Percentiles rank a stretch among this genome's conserved stretches.
phyloP scores from a whole-genome alignment of 176 grass and related monocot species.

The Aegilops tauschii region DNA sequence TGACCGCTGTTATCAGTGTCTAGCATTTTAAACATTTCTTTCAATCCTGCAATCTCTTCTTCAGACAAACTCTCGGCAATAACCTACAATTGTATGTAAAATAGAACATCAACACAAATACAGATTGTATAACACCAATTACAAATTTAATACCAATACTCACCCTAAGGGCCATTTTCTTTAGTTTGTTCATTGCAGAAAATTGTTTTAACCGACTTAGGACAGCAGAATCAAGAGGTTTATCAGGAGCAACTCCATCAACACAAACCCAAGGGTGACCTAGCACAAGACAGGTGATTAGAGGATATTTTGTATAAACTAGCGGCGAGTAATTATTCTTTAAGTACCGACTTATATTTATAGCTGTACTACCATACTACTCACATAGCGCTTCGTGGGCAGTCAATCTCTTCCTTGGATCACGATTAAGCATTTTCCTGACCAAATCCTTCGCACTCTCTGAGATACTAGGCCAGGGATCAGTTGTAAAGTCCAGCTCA shows the following conservation, averaged over 20 bases:
- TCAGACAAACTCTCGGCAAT: constrained; percentile 77
- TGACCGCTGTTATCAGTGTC: constrained; percentile 72
- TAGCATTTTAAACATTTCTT: constrained; percentile 89
- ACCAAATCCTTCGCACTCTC: constrained; percentile 80
- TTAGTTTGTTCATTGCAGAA: constrained; percentile 87
- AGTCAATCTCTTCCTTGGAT: constrained; percentile 72
- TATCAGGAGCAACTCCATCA: constrained; percentile 81
- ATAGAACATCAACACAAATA: not conserved
- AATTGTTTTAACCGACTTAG: constrained; percentile 71
- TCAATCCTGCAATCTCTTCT: constrained; percentile 78
- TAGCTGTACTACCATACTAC: constrained; percentile 23
- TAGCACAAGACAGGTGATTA: constrained; percentile 15
- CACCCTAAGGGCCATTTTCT: constrained; percentile 81
- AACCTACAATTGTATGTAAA: constrained; percentile 42
- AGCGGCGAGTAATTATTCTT: not conserved
- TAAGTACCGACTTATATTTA: not conserved
- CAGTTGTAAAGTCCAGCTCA: constrained; percentile 60
- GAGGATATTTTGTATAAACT: not conserved
- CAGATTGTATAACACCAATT: constrained; percentile 2
- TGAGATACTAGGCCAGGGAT: constrained; percentile 79
- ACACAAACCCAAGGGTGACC: constrained; percentile 78
- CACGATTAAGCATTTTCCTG: constrained; percentile 72
- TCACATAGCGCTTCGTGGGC: constrained; percentile 78
- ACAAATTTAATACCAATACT: constrained; percentile 6
- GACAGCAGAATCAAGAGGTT: constrained; percentile 82